A percentile compares a stretch with the other conserved stretches of the same genome.
These are phyloP conservation scores for Suillus ampliporus DNA, from an alignment of 768 basidiomycete species.

Conservation along the genomic window DNA sequence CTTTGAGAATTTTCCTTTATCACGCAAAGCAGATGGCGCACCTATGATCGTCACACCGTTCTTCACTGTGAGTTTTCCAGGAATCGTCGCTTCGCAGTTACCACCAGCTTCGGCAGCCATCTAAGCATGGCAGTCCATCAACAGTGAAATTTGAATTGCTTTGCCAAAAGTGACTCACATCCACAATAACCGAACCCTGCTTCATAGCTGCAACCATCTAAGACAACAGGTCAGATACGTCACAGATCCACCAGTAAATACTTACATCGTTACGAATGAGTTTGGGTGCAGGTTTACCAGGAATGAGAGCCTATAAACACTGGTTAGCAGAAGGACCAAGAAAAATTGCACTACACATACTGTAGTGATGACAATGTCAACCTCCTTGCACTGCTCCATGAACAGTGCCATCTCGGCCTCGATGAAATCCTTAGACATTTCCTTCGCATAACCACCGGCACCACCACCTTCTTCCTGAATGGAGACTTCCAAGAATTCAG, in stretches of 20 bases:
- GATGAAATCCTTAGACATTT: conserved; percentile 90
- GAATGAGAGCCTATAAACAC: conserved; percentile 70
- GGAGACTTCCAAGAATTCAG: conserved; percentile 86
- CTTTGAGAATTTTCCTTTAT: conserved; percentile 1
- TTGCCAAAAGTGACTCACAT: conserved; percentile 40
- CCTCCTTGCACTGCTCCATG: conserved; percentile 86
- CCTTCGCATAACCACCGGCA: conserved; percentile 86
- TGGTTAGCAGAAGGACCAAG: conserved; percentile 7
- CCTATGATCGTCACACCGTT: conserved; percentile 87
- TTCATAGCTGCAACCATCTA: conserved; percentile 90
- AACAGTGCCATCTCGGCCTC: conserved; percentile 90
- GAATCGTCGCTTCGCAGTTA: conserved; percentile 82
- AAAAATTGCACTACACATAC: conserved; percentile 35
- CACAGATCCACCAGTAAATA: neutral
- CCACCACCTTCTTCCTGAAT: conserved; percentile 84
- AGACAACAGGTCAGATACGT: conserved; percentile 17
- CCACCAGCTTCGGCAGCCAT: conserved; percentile 87
- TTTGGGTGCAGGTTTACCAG: conserved; percentile 86
- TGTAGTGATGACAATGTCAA: conserved; percentile 89
- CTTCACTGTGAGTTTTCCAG: conserved; percentile 72
- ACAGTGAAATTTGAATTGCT: neutral
- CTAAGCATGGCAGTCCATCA: conserved; percentile 26
- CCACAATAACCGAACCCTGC: conserved; percentile 88
- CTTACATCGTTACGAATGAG: conserved; percentile 72
- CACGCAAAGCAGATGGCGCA: conserved; percentile 29